These are phyloP conservation scores for Sugiyamaella japonica DNA, from an alignment of 1,139 yeast species.

Conservation along the genomic window DNA sequence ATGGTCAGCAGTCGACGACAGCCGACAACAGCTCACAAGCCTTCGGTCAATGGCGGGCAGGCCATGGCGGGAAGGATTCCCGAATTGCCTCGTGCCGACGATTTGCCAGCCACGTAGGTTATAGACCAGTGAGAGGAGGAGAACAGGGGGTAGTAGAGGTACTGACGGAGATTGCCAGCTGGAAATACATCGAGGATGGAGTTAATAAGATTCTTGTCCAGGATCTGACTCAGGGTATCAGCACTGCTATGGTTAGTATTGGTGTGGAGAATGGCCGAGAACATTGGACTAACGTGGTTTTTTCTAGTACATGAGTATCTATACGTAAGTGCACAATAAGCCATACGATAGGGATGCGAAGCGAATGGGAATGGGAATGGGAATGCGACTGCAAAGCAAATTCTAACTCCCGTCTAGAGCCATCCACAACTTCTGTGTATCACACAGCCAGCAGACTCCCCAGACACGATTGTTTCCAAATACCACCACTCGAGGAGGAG, in stretches of 20 bases:
- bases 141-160: not conserved
- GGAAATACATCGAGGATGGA: conserved; percentile 44
- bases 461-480: conserved; percentile 16
- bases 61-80: conserved; percentile 5
- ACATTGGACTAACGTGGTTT: conserved; percentile 6
- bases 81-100: conserved; percentile 31
- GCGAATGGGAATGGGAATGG: no score
- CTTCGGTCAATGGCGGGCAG: not conserved
- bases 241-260: conserved; percentile 38
- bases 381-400: no score
- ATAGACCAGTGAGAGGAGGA: no score
- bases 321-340: conserved; percentile 38
- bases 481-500: conserved; percentile 36
- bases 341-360: no score
- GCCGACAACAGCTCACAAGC: conserved; percentile 2
- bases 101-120: conserved; percentile 34
- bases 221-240: conserved; percentile 41
- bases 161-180: conserved; percentile 27
- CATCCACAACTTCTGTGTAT: conserved; percentile 90
- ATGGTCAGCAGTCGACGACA: conserved; percentile 2
- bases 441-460: conserved; percentile 55
- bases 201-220: conserved; percentile 42
- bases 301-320: conserved; percentile 42
- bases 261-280: not conserved
- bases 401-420: conserved; percentile 57